A percentile compares a stretch with the other conserved stretches of the same genome.
Conservation (phyloP, 805 yeast species). For the Starmerella cellae region DNA sequence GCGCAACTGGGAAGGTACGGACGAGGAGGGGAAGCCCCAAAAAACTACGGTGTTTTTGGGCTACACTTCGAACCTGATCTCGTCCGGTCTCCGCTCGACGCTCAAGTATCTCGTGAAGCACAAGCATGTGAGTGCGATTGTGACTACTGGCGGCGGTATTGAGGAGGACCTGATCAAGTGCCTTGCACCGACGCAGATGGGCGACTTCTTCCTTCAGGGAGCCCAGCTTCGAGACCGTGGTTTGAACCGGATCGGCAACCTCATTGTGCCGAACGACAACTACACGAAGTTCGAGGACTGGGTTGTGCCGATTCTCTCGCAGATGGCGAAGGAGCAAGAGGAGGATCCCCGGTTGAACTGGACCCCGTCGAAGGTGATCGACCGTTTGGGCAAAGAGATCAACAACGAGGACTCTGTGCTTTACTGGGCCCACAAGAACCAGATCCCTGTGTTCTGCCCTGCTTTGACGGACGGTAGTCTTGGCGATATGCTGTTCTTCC, state of each 20-base stretch:
- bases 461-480: conserved; percentile 96
- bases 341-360: conserved; percentile 53
- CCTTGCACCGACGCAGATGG: conserved; percentile 89
- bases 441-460: conserved; percentile 94
- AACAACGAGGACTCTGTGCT: conserved; percentile 85
- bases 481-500: conserved; percentile 98
- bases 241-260: conserved; percentile 93
- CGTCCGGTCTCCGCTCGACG: conserved; percentile 88
- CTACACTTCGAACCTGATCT: conserved; percentile 87
- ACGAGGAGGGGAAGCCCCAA: conserved; percentile 44
- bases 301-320: conserved; percentile 89
- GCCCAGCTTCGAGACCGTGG: conserved; percentile 79
- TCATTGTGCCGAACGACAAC: conserved; percentile 94
- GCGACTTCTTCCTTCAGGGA: conserved; percentile 79
- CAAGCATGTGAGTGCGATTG: conserved; percentile 88
- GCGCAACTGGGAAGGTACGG: conserved; percentile 87
- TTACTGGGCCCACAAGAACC: conserved; percentile 96
- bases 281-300: conserved; percentile 97
- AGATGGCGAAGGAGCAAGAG: conserved; percentile 63
- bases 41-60: conserved; percentile 90
- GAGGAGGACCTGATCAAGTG: conserved; percentile 96
- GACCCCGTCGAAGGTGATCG: conserved; percentile 90
- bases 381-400: conserved; percentile 88
- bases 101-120: conserved; percentile 79
- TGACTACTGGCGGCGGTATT: conserved; percentile 95